phyloP scores from a whole-genome alignment of 345 rosid genomes.

The Jatropha curcas region DNA sequence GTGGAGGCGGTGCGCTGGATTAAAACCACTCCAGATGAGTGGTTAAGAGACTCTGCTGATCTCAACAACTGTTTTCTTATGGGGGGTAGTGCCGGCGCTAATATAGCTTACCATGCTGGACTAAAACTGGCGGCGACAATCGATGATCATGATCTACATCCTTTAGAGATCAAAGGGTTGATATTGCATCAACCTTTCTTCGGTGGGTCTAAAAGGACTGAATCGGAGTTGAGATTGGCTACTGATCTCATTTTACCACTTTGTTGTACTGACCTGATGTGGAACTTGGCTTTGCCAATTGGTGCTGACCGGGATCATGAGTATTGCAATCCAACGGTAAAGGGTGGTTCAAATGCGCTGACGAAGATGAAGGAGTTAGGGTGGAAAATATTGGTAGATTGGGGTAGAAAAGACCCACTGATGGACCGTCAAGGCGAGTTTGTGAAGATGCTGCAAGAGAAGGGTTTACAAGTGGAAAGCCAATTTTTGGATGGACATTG shows the following conservation, averaged over 20 bases:
- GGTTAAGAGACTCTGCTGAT: slow-evolving; percentile 32
- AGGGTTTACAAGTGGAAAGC: slow-evolving; percentile 38
- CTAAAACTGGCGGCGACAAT: slow-evolving; percentile 24
- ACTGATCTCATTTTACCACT: slow-evolving; percentile 35
- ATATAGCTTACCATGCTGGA: slow-evolving; percentile 53
- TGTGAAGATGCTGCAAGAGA: slow-evolving; percentile 39
- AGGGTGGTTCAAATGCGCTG: slow-evolving; percentile 27
- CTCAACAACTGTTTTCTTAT: slow-evolving; percentile 41
- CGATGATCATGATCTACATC: slow-evolving; percentile 22
- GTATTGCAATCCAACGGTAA: slow-evolving; percentile 38
- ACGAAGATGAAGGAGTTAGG: slow-evolving; percentile 4
- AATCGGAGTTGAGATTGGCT: slow-evolving; percentile 43
- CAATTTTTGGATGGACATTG: slow-evolving; percentile 35
- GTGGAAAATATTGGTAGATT: slow-evolving; percentile 35
- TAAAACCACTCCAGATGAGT: slow-evolving; percentile 9
- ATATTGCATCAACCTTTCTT: slow-evolving; percentile 62
- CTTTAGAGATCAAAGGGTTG: slow-evolving; percentile 59
- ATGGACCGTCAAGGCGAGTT: slow-evolving; percentile 49
- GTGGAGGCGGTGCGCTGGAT: slow-evolving; percentile 33
- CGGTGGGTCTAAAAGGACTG: slow-evolving; percentile 47
- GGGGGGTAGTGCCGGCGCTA: slow-evolving; percentile 68
- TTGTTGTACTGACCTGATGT: slow-evolving; percentile 17
- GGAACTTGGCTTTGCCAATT: slow-evolving; percentile 44
- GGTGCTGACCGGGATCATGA: slow-evolving; percentile 42
- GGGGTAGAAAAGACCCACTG: slow-evolving; percentile 49